Percentiles rank a stretch among this genome's conserved stretches.
Conservation (phyloP, 495 filamentous ascomycete genomes). For the Astrothelium subdiscretum region DNA sequence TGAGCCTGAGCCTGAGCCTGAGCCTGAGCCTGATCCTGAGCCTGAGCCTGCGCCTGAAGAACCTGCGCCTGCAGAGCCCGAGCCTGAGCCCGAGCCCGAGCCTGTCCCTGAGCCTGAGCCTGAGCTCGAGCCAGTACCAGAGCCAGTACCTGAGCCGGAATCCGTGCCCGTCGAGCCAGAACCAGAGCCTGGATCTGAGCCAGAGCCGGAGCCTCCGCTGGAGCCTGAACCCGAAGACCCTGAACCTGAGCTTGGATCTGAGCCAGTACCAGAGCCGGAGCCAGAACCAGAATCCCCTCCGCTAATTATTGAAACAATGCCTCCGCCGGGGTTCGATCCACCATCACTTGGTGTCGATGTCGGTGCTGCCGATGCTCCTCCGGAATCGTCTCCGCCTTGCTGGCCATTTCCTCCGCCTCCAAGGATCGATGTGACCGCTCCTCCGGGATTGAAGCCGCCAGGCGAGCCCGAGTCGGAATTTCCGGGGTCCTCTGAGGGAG, state of each 20-base stretch:
- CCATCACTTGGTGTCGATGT: not conserved
- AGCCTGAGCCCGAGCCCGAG: not conserved
- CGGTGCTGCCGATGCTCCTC: not conserved
- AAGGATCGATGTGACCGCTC: not conserved
- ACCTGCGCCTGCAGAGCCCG: no score
- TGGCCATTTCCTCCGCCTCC: not conserved
- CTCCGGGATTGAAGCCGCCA: not conserved
- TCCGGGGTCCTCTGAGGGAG: not conserved
- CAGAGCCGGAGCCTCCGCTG: not conserved
- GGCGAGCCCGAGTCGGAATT: not conserved
- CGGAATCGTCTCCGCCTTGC: not conserved
- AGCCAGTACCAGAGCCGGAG: no score
- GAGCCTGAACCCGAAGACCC: no score
- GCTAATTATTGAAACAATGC: not conserved
- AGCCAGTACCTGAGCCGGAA: not conserved
- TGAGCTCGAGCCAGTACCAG: not conserved
- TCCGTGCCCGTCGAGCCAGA: not conserved
- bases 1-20: not conserved
- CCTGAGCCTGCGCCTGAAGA: no score
- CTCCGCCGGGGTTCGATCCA: not conserved
- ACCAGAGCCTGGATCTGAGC: no score
- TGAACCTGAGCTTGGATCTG: not conserved
- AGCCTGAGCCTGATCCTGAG: no score
- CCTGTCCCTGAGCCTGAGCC: not conserved
- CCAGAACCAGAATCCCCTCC: not conserved